Percentiles rank a stretch among this genome's conserved stretches.
Evolutionary conservation across 2,329 filamentous ascomycete species (phyloP).

Genomic region (Hypoxylon sp.): DNA sequence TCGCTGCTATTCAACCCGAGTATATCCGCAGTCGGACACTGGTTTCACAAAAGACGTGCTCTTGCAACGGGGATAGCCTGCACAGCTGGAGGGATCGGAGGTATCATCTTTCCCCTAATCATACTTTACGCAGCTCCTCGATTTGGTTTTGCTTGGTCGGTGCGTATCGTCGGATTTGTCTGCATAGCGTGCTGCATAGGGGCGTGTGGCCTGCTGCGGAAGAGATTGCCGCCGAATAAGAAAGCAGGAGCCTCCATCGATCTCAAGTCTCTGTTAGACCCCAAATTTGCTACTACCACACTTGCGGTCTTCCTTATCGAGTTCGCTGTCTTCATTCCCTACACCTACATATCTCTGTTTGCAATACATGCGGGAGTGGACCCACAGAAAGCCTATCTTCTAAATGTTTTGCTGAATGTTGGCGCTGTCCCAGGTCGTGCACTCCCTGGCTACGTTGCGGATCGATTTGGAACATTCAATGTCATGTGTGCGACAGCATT

Average conservation of each 20-base stretch:
- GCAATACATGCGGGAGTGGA: neutral
- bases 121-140: slow-evolving; percentile 49
- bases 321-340: slow-evolving; percentile 1
- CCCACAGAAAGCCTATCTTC: neutral
- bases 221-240: neutral
- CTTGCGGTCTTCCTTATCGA: slow-evolving; percentile 1
- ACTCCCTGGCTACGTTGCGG: slow-evolving; percentile 5
- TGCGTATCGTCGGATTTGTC: slow-evolving; percentile 53
- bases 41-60: slow-evolving; percentile 74
- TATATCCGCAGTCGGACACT: slow-evolving; percentile 77
- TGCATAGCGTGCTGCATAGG: slow-evolving; percentile 21
- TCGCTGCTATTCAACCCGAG: slow-evolving; percentile 79
- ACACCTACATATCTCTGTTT: slow-evolving; percentile 1
- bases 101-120: slow-evolving; percentile 64
- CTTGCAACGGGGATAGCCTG: slow-evolving; percentile 79
- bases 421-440: slow-evolving; percentile 1
- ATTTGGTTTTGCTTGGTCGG: slow-evolving; percentile 54
- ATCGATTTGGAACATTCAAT: slow-evolving; percentile 16
- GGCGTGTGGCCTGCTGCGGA: neutral
- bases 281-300: slow-evolving; percentile 4
- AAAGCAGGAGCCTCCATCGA: neutral
- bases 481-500: slow-evolving; percentile 5
- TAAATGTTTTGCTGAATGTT: slow-evolving; percentile 1
- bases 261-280: neutral
- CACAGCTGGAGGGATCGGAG: slow-evolving; percentile 73